phyloP scores from a whole-genome alignment of 2,329 filamentous ascomycete genomes.

The Ophiostoma australiae region DNA sequence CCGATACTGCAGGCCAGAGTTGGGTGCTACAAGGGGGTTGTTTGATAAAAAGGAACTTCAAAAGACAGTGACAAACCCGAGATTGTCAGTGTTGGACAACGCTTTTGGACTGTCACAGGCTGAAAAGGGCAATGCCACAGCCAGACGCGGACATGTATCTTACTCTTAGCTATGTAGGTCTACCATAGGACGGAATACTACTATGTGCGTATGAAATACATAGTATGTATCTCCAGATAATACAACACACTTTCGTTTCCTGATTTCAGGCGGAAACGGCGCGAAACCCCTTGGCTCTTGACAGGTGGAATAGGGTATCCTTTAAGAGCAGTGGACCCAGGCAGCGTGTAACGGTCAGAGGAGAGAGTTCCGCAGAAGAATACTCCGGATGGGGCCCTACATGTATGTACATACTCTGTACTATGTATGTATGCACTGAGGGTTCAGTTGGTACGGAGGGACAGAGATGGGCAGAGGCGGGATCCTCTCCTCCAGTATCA shows the following conservation, averaged over 20 bases:
- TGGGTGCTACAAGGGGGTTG: slow-evolving; percentile 11
- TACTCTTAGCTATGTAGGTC: not conserved
- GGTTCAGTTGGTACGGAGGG: not conserved
- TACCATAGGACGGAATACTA: too few relatives aligned
- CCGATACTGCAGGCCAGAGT: slow-evolving; percentile 19
- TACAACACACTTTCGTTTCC: not conserved
- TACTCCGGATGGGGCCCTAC: slow-evolving; percentile 1
- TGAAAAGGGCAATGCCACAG: not conserved
- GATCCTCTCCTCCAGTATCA: not conserved
- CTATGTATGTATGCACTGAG: too few relatives aligned
- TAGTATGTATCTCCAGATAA: not conserved
- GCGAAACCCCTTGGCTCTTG: slow-evolving; percentile 6
- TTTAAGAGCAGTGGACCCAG: not conserved
- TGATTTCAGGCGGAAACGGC: not conserved
- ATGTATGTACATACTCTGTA: not conserved
- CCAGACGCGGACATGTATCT: not conserved
- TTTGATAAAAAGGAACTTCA: not conserved
- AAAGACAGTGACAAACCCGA: not conserved
- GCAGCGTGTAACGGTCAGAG: not conserved
- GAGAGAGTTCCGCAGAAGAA: slow-evolving; percentile 7
- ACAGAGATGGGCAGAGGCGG: not conserved
- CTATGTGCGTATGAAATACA: too few relatives aligned
- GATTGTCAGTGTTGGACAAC: not conserved
- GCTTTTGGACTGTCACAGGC: not conserved
- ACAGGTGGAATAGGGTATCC: slow-evolving; percentile 3